These are phyloP conservation scores for Globisporangium uncinulatum DNA, from an alignment of 352 stramenopile species.

Conservation along the genomic window DNA sequence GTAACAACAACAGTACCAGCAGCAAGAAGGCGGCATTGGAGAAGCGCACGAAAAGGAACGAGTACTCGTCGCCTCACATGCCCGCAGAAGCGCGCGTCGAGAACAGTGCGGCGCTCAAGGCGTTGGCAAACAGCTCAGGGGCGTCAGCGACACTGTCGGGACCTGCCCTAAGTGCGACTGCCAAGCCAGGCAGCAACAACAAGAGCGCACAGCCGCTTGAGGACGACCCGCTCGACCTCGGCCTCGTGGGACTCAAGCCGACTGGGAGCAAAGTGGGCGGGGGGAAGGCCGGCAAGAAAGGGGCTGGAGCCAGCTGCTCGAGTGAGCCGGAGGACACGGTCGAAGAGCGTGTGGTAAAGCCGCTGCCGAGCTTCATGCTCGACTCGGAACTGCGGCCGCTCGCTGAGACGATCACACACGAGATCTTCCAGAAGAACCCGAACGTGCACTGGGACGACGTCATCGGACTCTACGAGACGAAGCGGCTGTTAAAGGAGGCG, in stretches of 20 bases:
- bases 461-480: constrained; percentile 88
- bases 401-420: constrained; percentile 84
- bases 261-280: constrained; percentile 21
- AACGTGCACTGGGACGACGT: constrained; percentile 88
- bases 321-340: constrained; percentile 45
- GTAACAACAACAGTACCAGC: constrained; percentile 20
- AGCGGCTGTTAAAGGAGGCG: constrained; percentile 92
- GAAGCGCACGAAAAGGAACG: constrained; percentile 61
- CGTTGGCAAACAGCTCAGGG: constrained; percentile 30
- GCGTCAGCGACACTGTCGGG: background rate
- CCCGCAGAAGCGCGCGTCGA: constrained; percentile 71
- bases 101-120: constrained; percentile 67
- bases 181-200: background rate
- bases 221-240: constrained; percentile 44
- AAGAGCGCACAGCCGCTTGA: constrained; percentile 16
- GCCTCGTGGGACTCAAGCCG: constrained; percentile 66
- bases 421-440: constrained; percentile 92
- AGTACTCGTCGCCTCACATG: constrained; percentile 75
- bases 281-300: constrained; percentile 30
- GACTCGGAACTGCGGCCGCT: constrained; percentile 85
- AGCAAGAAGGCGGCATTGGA: constrained; percentile 42
- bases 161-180: background rate
- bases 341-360: constrained; percentile 80
- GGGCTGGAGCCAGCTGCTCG: constrained; percentile 1
- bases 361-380: constrained; percentile 77